Conservation (phyloP, 345 rosid genomes). For the Pelargonium nanum region DNA sequence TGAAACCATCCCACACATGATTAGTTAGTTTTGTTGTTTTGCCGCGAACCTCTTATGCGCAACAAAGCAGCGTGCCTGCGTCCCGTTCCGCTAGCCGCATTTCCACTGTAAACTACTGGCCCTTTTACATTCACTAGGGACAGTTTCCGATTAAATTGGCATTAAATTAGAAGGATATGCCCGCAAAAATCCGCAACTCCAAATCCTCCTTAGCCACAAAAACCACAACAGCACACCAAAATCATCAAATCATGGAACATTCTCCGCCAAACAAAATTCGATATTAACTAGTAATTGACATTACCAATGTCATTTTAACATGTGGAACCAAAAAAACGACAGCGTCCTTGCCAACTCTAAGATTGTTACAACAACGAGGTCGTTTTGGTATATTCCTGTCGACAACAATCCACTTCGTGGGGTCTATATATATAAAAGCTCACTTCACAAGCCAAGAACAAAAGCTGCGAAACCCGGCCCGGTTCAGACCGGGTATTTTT, state of each 20-base stretch:
- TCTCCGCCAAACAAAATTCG: neutral
- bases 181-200: neutral
- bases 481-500: neutral
- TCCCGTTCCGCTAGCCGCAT: neutral
- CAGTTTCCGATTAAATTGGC: neutral
- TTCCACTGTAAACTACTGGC: neutral
- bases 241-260: no score
- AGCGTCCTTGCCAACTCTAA: neutral
- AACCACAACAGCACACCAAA: neutral
- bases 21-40: neutral
- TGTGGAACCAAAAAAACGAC: neutral
- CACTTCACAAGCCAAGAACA: neutral
- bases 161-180: neutral
- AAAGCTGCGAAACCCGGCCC: neutral
- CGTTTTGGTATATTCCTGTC: neutral
- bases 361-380: neutral
- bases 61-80: neutral
- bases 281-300: neutral
- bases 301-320: neutral
- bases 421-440: neutral
- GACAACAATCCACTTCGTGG: neutral
- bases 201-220: neutral
- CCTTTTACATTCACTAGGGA: neutral
- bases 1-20: neutral
- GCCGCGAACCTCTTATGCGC: neutral